These are phyloP conservation scores for Andrographis paniculata DNA, from an alignment of 305 asterid species.

Conservation along the genomic window DNA sequence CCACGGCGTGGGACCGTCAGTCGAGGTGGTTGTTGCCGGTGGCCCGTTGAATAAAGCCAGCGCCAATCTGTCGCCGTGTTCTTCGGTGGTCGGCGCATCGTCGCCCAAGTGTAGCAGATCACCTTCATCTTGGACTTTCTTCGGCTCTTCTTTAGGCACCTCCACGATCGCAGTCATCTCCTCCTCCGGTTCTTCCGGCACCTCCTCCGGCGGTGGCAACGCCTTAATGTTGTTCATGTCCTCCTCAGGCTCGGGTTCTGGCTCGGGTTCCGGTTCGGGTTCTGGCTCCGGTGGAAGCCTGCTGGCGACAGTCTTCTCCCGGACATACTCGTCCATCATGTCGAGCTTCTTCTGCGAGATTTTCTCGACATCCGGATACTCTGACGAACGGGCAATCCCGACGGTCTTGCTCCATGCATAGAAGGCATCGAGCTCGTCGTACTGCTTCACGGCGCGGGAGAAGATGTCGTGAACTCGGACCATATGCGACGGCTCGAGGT, in stretches of 20 bases:
- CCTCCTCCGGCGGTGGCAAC: constrained; percentile 62
- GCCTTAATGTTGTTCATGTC: constrained; percentile 61
- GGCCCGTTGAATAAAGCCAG: constrained; percentile 68
- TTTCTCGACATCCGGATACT: constrained; percentile 76
- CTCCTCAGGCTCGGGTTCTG: constrained; percentile 27
- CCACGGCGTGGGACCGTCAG: constrained; percentile 48
- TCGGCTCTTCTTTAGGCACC: constrained; percentile 22
- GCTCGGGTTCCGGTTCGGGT: constrained; percentile 20
- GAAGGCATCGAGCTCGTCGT: constrained; percentile 70
- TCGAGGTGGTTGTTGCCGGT: constrained; percentile 25
- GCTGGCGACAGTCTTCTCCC: constrained; percentile 37
- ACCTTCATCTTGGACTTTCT: constrained; percentile 35
- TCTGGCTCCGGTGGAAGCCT: constrained; percentile 21
- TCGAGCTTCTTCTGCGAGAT: constrained; percentile 69
- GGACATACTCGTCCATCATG: constrained; percentile 74
- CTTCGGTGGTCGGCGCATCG: constrained; percentile 46
- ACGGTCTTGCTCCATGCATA: constrained; percentile 58
- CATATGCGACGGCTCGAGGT: constrained; percentile 58
- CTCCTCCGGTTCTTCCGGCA: constrained; percentile 24
- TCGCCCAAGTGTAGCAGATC: constrained; percentile 71
- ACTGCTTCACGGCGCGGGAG: constrained; percentile 68
- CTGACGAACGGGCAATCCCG: constrained; percentile 62
- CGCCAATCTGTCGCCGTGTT: constrained; percentile 56
- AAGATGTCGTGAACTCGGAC: constrained; percentile 54
- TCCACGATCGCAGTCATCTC: constrained; percentile 11